These are phyloP conservation scores for Xylariaceae sp. DNA, from an alignment of 2,329 filamentous ascomycete species.

Conservation along the genomic window DNA sequence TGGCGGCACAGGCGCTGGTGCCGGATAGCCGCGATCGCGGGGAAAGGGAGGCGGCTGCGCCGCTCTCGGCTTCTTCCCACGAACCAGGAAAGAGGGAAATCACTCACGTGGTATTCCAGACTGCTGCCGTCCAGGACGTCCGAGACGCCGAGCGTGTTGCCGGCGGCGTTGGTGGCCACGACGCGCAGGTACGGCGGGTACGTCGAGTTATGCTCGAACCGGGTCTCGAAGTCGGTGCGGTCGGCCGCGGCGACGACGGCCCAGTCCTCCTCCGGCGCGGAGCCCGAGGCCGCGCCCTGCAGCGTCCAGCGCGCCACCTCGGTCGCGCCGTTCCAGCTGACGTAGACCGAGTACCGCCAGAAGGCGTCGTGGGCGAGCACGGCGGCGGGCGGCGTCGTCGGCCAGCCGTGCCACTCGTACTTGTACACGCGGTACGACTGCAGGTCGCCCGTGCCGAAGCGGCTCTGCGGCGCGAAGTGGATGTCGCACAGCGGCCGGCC, in stretches of 20 bases:
- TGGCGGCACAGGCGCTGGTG: too few relatives aligned
- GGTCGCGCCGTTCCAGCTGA: slow-evolving; percentile 31
- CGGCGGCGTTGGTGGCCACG: slow-evolving; percentile 9
- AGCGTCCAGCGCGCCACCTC: slow-evolving; percentile 30
- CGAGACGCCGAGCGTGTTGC: slow-evolving; percentile 9
- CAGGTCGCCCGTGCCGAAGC: slow-evolving; percentile 12
- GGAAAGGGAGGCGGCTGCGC: too few relatives aligned
- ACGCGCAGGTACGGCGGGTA: slow-evolving; percentile 12
- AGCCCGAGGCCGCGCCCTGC: slow-evolving; percentile 24
- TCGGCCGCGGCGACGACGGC: slow-evolving; percentile 6
- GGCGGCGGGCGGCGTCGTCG: slow-evolving; percentile 11
- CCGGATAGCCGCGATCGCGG: too few relatives aligned
- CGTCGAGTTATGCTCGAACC: slow-evolving; percentile 13
- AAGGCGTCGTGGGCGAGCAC: slow-evolving; percentile 14
- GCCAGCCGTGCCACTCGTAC: slow-evolving; percentile 19
- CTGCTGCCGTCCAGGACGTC: slow-evolving; percentile 7
- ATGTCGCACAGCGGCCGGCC: slow-evolving; percentile 17
- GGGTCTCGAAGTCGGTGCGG: slow-evolving; percentile 32
- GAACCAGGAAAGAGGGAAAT: too few relatives aligned
- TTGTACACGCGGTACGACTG: slow-evolving; percentile 24
- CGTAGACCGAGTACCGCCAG: slow-evolving; percentile 23
- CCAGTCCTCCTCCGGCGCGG: slow-evolving; percentile 10
- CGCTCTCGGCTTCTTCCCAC: too few relatives aligned
- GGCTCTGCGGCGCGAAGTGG: slow-evolving; percentile 14
- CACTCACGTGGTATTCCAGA: slow-evolving; percentile 9